These are phyloP conservation scores for Dictyostelium brefeldianum DNA, from an alignment of 78 protist genomes.

Conservation along the genomic window DNA sequence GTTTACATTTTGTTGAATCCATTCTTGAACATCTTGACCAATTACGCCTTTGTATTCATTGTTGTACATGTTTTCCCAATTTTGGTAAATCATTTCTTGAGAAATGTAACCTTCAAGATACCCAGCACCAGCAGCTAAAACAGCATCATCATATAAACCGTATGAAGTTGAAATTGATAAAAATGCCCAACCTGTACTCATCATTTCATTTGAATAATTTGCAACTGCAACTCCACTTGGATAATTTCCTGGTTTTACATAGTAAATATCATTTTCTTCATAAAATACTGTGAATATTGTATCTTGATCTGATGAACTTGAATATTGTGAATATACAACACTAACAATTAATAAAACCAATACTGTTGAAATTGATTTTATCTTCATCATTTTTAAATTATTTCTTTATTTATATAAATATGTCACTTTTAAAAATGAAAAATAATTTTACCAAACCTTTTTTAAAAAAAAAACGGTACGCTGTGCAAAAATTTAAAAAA, in stretches of 20 bases:
- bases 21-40: background rate
- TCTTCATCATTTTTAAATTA: background rate
- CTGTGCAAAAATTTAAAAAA: background rate
- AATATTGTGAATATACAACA: background rate
- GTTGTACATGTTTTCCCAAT: constrained; percentile 58
- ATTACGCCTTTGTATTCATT: constrained; percentile 21
- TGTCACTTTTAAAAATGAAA: background rate
- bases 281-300: background rate
- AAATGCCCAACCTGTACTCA: constrained; percentile 80
- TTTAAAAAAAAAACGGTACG: too few species aligned
- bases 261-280: background rate
- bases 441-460: too few species aligned
- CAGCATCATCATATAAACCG: constrained; percentile 7
- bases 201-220: constrained; percentile 47
- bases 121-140: constrained; percentile 85
- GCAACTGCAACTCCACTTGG: constrained; percentile 37
- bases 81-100: constrained; percentile 47
- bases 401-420: background rate
- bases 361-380: background rate
- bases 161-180: constrained; percentile 28
- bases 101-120: constrained; percentile 83
- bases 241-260: constrained; percentile 24
- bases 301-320: background rate
- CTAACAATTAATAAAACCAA: background rate
- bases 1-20: constrained; percentile 17